These are phyloP conservation scores for Cercophora newfieldiana DNA, from an alignment of 495 filamentous ascomycete genomes.

Conservation along the genomic window DNA sequence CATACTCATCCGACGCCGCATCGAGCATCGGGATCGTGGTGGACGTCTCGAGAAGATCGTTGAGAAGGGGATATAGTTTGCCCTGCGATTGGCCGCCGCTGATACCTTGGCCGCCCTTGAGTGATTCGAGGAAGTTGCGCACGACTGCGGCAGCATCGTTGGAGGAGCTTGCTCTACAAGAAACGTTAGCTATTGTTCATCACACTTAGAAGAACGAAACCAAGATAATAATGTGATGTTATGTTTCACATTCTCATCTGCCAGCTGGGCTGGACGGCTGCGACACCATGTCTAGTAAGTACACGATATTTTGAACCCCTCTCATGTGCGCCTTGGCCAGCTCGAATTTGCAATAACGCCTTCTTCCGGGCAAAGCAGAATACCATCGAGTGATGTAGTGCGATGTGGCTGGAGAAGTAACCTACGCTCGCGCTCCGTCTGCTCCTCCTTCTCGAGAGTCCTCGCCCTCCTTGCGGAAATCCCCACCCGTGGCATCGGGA, in stretches of 20 bases:
- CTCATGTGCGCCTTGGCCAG: constrained; percentile 11
- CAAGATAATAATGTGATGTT: constrained; percentile 10
- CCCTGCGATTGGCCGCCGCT: constrained; percentile 46
- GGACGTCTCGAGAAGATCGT: constrained; percentile 76
- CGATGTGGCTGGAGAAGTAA: constrained; percentile 50
- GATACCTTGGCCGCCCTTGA: constrained; percentile 58
- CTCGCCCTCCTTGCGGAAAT: constrained; percentile 86
- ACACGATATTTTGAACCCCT: constrained; percentile 31
- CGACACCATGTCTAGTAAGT: constrained; percentile 27
- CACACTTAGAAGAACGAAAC: constrained; percentile 1
- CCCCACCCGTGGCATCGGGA: constrained; percentile 81
- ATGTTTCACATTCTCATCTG: constrained; percentile 26
- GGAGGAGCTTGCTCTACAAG: constrained; percentile 41
- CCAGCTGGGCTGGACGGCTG: constrained; percentile 17
- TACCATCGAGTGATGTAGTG: background rate
- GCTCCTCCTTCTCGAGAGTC: constrained; percentile 86
- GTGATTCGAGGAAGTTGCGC: constrained; percentile 83
- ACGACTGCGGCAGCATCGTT: constrained; percentile 59
- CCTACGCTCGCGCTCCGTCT: constrained; percentile 99
- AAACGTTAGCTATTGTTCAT: constrained; percentile 36
- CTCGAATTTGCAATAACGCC: background rate
- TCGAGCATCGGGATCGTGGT: constrained; percentile 76
- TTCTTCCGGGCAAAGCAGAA: constrained; percentile 3
- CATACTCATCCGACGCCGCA: constrained; percentile 58
- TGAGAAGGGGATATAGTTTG: constrained; percentile 77